Evolutionary conservation across 2,329 filamentous ascomycete genomes (phyloP).

Genomic region (Capronia americana): DNA sequence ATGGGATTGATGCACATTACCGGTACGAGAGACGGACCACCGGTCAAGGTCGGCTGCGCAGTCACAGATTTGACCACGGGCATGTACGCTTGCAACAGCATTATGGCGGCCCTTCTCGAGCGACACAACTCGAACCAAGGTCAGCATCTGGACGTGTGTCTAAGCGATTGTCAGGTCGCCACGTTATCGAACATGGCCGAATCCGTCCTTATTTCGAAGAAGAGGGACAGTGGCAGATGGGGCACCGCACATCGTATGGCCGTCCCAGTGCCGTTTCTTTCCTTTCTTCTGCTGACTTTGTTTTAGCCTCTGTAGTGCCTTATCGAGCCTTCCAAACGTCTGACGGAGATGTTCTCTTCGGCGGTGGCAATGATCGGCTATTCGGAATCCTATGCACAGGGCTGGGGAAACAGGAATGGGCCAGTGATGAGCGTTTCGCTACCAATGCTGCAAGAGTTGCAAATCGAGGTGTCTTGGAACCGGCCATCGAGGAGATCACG

Average conservation of each 20-base stretch:
- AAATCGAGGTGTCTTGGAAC: neutral
- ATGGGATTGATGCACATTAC: neutral
- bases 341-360: neutral
- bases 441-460: neutral
- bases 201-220: constrained; percentile 78
- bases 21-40: constrained; percentile 75
- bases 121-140: constrained; percentile 71
- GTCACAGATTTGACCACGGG: constrained; percentile 96
- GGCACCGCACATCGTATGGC: neutral
- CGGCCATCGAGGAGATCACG: neutral
- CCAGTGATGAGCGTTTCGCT: neutral
- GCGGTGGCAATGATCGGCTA: neutral
- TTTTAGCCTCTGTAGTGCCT: neutral
- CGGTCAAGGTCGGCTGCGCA: constrained; percentile 95
- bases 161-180: constrained; percentile 94
- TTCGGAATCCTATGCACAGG: neutral
- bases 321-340: neutral
- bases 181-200: constrained; percentile 95
- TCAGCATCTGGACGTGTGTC: constrained; percentile 87
- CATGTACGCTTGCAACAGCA: constrained; percentile 90
- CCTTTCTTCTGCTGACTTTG: neutral
- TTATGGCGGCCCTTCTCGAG: constrained; percentile 89
- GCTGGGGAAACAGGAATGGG: neutral
- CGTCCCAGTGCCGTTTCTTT: neutral
- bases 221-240: constrained; percentile 1